A percentile compares a stretch with the other conserved stretches of the same genome.
Conservation (phyloP, 306 rosid species). For the Cicer bijugum region DNA sequence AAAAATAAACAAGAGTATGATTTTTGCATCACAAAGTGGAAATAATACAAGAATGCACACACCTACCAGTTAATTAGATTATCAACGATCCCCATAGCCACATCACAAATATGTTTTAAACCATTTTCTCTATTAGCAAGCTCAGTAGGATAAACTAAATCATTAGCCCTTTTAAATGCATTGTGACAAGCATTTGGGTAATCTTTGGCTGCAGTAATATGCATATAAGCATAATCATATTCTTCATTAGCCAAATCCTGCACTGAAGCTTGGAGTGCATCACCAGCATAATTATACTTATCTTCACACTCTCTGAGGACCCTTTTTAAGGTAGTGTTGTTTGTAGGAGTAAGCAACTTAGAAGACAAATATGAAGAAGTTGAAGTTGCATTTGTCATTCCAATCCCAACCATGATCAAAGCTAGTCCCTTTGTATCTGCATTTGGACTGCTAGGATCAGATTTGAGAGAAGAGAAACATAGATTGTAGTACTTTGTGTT, state of each 20-base stretch:
- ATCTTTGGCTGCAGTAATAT: conserved; percentile 74
- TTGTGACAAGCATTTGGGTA: conserved; percentile 85
- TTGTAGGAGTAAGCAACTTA: conserved; percentile 48
- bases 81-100: conserved; percentile 80
- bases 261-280: conserved; percentile 64
- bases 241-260: conserved; percentile 62
- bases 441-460: conserved; percentile 60
- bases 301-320: conserved; percentile 76
- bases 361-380: conserved; percentile 78
- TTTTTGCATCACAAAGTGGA: conserved; percentile 37
- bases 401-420: conserved; percentile 63
- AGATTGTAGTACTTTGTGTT: conserved; percentile 72
- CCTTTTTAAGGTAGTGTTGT: conserved; percentile 48
- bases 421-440: conserved; percentile 82
- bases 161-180: conserved; percentile 57
- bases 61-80: conserved; percentile 57
- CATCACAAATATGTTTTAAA: conserved; percentile 80
- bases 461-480: conserved; percentile 72
- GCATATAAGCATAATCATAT: conserved; percentile 81
- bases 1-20: conserved; percentile 12
- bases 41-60: conserved; percentile 21
- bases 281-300: conserved; percentile 66
- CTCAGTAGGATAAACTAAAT: conserved; percentile 62
- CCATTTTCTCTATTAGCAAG: conserved; percentile 73
- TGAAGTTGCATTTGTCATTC: conserved; percentile 68